phyloP scores from a whole-genome alignment of 208 protist species.

The Leishmania guyanensis region DNA sequence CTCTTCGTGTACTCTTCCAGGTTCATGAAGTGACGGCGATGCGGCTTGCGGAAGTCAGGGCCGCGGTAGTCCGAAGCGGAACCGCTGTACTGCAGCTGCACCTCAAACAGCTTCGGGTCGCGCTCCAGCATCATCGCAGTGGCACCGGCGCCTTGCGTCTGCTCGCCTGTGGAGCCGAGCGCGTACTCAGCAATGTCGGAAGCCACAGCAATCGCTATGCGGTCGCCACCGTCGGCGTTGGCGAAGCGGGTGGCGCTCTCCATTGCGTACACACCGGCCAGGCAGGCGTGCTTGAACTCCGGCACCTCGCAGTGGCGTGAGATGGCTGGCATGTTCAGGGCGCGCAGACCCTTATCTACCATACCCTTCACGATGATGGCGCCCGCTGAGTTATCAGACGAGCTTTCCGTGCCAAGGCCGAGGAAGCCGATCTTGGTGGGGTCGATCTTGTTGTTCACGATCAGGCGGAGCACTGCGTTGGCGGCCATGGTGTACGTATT shows the following conservation, averaged over 20 bases:
- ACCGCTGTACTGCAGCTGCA: conserved; percentile 76
- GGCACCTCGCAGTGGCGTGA: conserved; percentile 90
- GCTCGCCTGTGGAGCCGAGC: conserved; percentile 87
- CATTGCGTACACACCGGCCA: conserved; percentile 89
- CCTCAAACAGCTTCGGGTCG: conserved; percentile 70
- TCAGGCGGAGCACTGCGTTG: conserved; percentile 86
- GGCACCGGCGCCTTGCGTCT: conserved; percentile 88
- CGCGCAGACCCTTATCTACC: conserved; percentile 82
- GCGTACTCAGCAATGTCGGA: conserved; percentile 92
- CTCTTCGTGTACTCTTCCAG: conserved; percentile 71
- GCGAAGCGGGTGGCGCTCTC: conserved; percentile 82
- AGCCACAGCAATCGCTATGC: conserved; percentile 85
- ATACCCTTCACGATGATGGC: conserved; percentile 92
- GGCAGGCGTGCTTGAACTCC: conserved; percentile 94
- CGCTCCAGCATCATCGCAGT: conserved; percentile 86
- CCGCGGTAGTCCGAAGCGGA: conserved; percentile 88
- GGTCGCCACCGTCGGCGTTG: conserved; percentile 61
- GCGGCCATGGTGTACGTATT: conserved; percentile 93
- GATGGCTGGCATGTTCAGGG: conserved; percentile 68
- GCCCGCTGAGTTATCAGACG: conserved; percentile 89
- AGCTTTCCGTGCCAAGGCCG: conserved; percentile 89
- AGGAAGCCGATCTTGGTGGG: conserved; percentile 85
- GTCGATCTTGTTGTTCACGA: conserved; percentile 88
- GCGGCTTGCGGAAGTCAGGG: conserved; percentile 92
- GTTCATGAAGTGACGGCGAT: conserved; percentile 87